A percentile compares a stretch with the other conserved stretches of the same genome.
Evolutionary conservation across 148 eudicot genomes (phyloP).

Genomic region (Camellia japonica): DNA sequence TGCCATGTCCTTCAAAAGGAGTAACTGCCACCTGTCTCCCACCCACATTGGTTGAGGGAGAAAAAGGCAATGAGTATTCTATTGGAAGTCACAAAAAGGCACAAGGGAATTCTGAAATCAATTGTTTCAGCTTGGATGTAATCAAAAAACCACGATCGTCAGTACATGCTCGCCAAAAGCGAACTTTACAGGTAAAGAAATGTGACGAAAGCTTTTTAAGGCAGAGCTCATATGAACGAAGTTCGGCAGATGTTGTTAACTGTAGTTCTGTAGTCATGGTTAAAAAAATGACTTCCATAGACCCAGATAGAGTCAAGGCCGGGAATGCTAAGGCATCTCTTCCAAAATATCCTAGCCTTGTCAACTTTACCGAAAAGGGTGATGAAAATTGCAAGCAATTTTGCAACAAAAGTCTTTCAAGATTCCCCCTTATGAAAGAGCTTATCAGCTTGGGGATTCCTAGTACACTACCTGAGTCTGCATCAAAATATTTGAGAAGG

Average conservation of each 20-base stretch:
- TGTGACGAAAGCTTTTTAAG: constrained; percentile 10
- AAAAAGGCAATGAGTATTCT: constrained; percentile 15
- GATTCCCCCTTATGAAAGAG: constrained; percentile 52
- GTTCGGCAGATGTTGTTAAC: constrained; percentile 10
- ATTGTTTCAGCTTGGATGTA: constrained; percentile 19
- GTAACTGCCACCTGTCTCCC: constrained; percentile 9
- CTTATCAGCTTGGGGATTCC: constrained; percentile 46
- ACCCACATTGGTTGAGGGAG: constrained; percentile 10
- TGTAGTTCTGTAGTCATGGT: not conserved
- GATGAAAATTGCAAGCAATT: constrained; percentile 20
- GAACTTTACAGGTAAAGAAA: constrained; percentile 15
- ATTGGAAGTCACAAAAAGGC: constrained; percentile 21
- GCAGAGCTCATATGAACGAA: constrained; percentile 12
- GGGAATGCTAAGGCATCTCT: constrained; percentile 5
- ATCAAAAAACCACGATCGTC: constrained; percentile 34
- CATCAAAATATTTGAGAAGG: constrained; percentile 41
- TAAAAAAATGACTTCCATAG: not conserved
- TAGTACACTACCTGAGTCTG: constrained; percentile 40
- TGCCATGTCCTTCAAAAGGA: constrained; percentile 16
- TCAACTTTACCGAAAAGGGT: not conserved
- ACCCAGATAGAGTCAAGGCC: constrained; percentile 9
- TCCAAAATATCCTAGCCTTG: constrained; percentile 13
- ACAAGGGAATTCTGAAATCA: constrained; percentile 22
- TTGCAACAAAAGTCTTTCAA: constrained; percentile 24
- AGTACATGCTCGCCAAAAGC: constrained; percentile 26